These are phyloP conservation scores for Aegle marmelos DNA, from an alignment of 345 rosid genomes.

Conservation along the genomic window DNA sequence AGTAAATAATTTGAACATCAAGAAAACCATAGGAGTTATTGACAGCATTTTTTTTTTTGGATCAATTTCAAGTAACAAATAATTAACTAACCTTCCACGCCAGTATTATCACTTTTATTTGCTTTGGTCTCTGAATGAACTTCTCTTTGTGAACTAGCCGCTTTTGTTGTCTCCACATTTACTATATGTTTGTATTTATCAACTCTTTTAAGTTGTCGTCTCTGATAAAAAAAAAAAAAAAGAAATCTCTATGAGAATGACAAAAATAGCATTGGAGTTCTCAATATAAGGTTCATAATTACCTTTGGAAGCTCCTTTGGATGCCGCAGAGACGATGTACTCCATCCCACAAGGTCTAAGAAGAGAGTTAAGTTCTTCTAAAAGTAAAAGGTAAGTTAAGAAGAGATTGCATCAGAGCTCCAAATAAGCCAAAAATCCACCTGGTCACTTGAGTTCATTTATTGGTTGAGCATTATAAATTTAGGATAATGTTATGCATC, in stretches of 20 bases:
- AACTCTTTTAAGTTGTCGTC: slow-evolving; percentile 33
- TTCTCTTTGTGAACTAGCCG: slow-evolving; percentile 27
- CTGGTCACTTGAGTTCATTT: background rate
- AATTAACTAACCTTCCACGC: slow-evolving; percentile 64
- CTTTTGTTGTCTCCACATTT: slow-evolving; percentile 34
- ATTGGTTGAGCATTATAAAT: background rate
- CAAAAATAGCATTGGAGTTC: slow-evolving; percentile 7
- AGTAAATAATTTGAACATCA: slow-evolving; percentile 6
- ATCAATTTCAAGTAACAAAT: slow-evolving; percentile 6
- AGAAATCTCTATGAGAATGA: slow-evolving; percentile 2
- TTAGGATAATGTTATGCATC: background rate
- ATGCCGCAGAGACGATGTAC: slow-evolving; percentile 78
- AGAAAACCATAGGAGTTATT: slow-evolving; percentile 2
- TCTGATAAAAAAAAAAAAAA: slow-evolving; percentile 32
- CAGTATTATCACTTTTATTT: slow-evolving; percentile 27
- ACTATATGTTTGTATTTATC: slow-evolving; percentile 65
- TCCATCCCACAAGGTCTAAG: slow-evolving; percentile 85
- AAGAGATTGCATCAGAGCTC: background rate
- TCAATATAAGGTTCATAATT: background rate
- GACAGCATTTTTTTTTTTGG: background rate
- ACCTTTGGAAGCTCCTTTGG: slow-evolving; percentile 76
- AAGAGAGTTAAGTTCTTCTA: slow-evolving; percentile 49
- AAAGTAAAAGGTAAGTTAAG: background rate
- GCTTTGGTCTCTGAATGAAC: slow-evolving; percentile 21
- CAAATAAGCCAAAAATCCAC: background rate